Evolutionary conservation across 176 grass and related monocot species (phyloP).

Genomic region (Triticum monococcum): DNA sequence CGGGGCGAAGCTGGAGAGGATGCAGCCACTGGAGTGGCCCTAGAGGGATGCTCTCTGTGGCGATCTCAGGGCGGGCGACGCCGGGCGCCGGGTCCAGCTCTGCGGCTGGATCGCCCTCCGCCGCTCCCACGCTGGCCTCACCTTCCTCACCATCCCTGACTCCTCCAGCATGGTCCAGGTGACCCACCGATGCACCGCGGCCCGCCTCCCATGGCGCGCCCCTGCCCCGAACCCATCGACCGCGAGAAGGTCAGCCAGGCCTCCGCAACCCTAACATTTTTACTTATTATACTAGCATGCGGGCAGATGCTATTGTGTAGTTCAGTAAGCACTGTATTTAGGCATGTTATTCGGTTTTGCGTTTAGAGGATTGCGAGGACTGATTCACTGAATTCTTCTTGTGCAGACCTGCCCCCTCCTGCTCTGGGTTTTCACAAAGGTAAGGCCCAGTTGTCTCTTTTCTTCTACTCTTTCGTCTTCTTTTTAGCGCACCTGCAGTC

Average conservation of each 20-base stretch:
- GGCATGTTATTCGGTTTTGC: too few species aligned
- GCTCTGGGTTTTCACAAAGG: conserved; percentile 93
- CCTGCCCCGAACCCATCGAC: conserved; percentile 69
- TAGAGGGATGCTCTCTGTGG: conserved; percentile 60
- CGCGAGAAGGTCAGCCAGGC: conserved; percentile 66
- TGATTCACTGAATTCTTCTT: neutral
- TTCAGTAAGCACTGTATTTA: too few species aligned
- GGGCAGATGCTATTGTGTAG: too few species aligned
- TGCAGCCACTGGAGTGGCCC: conserved; percentile 63
- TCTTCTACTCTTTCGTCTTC: too few species aligned
- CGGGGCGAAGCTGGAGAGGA: neutral
- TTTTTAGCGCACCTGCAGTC: too few species aligned
- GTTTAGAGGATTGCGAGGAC: too few species aligned
- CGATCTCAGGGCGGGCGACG: conserved; percentile 52
- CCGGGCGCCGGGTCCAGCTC: conserved; percentile 62
- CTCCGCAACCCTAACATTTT: neutral
- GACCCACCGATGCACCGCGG: conserved; percentile 18
- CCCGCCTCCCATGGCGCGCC: conserved; percentile 57
- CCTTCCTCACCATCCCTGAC: neutral
- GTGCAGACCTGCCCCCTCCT: conserved; percentile 93
- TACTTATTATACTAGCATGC: too few species aligned
- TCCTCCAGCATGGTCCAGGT: conserved; percentile 77
- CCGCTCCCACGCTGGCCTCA: conserved; percentile 70
- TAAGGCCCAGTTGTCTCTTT: neutral
- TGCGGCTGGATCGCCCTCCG: conserved; percentile 86